Conservation (phyloP, 176 grass and related monocot genomes). For the Carex cristatella region DNA sequence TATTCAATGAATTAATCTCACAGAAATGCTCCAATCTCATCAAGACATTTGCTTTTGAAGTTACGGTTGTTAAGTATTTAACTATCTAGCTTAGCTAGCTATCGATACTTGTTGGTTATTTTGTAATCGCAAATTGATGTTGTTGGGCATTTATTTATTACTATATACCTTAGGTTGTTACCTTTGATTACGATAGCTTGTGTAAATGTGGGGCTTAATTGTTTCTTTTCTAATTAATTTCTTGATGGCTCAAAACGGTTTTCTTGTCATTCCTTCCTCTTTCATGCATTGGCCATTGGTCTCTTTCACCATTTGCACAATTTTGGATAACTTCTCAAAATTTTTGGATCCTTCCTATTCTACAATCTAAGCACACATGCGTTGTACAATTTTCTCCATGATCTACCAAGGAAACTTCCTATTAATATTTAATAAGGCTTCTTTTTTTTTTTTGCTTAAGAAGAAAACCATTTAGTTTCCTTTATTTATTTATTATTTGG, state of each 20-base stretch:
- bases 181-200: slow-evolving; percentile 19
- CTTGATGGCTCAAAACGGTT: slow-evolving; percentile 25
- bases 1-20: background rate
- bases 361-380: background rate
- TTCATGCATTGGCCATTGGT: slow-evolving; percentile 27
- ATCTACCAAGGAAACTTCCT: slow-evolving; percentile 11
- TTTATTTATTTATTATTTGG: no score
- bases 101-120: background rate
- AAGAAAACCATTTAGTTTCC: background rate
- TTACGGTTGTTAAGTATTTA: background rate
- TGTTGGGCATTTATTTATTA: slow-evolving; percentile 26
- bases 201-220: slow-evolving; percentile 11
- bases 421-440: background rate
- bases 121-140: slow-evolving; percentile 7
- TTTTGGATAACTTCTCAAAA: slow-evolving; percentile 6
- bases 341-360: background rate
- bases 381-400: slow-evolving; percentile 10
- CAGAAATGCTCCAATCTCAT: background rate
- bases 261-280: slow-evolving; percentile 32
- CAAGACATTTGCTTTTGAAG: slow-evolving; percentile 3
- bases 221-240: slow-evolving; percentile 8
- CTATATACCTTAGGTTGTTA: slow-evolving; percentile 31
- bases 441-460: background rate
- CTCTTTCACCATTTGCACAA: slow-evolving; percentile 24
- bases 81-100: slow-evolving; percentile 10